Evolutionary conservation across 2,329 filamentous ascomycete genomes (phyloP).

Genomic region (Alternaria hordeiaustralica): DNA sequence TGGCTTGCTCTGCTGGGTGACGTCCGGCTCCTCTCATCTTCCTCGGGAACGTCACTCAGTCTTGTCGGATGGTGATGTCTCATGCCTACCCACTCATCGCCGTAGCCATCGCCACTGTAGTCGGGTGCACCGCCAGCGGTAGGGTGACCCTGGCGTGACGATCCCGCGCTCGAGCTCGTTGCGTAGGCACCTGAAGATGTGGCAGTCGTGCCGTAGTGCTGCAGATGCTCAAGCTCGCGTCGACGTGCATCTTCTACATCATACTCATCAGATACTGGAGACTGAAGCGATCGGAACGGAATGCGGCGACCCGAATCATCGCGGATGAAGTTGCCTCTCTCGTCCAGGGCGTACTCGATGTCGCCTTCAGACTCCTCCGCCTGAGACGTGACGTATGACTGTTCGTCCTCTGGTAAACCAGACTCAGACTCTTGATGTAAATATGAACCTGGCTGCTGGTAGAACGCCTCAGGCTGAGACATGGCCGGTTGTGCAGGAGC

Average conservation of each 20-base stretch:
- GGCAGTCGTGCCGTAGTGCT: constrained; percentile 52
- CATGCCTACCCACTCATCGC: constrained; percentile 47
- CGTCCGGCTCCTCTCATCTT: constrained; percentile 49
- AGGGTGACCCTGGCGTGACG: constrained; percentile 26
- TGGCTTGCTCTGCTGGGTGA: constrained; percentile 48
- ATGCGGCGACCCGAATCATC: constrained; percentile 45
- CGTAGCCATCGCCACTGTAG: constrained; percentile 48
- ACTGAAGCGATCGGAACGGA: constrained; percentile 41
- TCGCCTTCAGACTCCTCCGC: constrained; percentile 45
- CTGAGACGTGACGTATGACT: constrained; percentile 46
- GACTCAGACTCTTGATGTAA: constrained; percentile 37
- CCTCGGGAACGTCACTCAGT: constrained; percentile 50
- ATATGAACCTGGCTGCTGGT: constrained; percentile 48
- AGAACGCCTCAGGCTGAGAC: constrained; percentile 46
- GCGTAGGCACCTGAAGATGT: constrained; percentile 38
- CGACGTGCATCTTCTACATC: constrained; percentile 60
- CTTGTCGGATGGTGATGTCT: constrained; percentile 49
- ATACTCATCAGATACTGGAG: constrained; percentile 58
- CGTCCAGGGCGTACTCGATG: constrained; percentile 48
- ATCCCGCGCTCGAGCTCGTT: constrained; percentile 32
- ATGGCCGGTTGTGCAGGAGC: constrained; percentile 28
- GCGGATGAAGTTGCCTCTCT: constrained; percentile 46
- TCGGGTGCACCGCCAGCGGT: constrained; percentile 34
- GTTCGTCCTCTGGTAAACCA: constrained; percentile 41
- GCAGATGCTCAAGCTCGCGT: constrained; percentile 56